Evolutionary conservation across 2,329 filamentous ascomycete species (phyloP), one percentile per base, ranked within the genome.

Genomic region (Trematosphaeria pertusa): DNA sequence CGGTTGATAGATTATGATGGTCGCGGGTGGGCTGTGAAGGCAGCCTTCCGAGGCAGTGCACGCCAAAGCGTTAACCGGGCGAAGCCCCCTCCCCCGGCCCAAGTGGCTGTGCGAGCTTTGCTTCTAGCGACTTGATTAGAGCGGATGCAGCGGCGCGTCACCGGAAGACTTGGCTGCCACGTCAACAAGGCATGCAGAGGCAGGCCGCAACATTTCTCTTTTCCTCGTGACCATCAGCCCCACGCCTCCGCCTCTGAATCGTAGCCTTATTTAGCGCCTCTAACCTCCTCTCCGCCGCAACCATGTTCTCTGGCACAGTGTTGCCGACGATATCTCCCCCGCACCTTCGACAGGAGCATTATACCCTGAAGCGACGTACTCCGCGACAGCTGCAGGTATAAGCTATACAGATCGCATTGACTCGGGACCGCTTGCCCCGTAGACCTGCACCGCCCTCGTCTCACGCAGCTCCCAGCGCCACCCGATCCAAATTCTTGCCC

Each of bases 261-360:
- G 35, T 22, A 5, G 37, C 37, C 17, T 40, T 24, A 18, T n/a
- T 40, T 7, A 30, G 37, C 37, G 30, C 37, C 31, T 42, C 39
- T 17, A 42, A 22, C 39, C 39, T 34, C 39, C 15, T 34, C 39
- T 42, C 39, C 28, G 39, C 39, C 28, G 39, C 39, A 21, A 34
- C 39, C 30, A 42, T 42, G 17, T 34, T 34, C 20, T 33, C 28
- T 33, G 30, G 30, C 17, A 42, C 31, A 2, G 28, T 42, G 30
- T 42, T 42, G 10, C 39, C 20, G n/a, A 42, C 12, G 7, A 42
- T 34, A 17, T 42, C 30, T 22, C 39, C 24, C 18, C 28, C 30
- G 39, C 17, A 42, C 18, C 39, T 42, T 21, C 15, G 19, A 42
- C 28, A 34, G 28, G 11, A 42, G 39, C 18, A 42, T 42, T 21